Conservation (phyloP, 768 basidiomycete genomes). For the Pisolithus albus region DNA sequence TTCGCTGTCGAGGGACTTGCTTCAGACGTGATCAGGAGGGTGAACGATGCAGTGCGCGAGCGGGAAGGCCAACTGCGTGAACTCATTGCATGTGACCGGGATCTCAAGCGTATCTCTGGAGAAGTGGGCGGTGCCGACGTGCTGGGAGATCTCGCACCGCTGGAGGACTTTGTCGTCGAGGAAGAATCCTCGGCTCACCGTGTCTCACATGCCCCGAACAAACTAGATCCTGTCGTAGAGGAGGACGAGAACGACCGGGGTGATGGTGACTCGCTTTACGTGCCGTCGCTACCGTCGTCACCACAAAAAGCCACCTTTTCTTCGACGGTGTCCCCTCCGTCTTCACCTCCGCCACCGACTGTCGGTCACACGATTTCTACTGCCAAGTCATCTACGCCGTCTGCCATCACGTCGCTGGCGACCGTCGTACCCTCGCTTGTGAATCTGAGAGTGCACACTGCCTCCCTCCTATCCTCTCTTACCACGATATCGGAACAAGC, state of each 20-base stretch:
- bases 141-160: conserved; percentile 59
- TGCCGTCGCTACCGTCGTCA: conserved; percentile 34
- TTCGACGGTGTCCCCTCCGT: conserved; percentile 42
- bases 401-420: conserved; percentile 24
- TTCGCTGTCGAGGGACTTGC: conserved; percentile 59
- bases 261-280: conserved; percentile 38
- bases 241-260: conserved; percentile 39
- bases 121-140: conserved; percentile 75
- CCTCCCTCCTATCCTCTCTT: conserved; percentile 68
- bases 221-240: conserved; percentile 34
- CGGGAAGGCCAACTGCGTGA: conserved; percentile 79
- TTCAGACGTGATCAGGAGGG: conserved; percentile 65
- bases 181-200: conserved; percentile 21
- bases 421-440: conserved; percentile 54
- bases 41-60: conserved; percentile 70
- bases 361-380: conserved; percentile 16
- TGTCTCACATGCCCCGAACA: conserved; percentile 20
- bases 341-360: conserved; percentile 37
- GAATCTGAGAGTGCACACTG: conserved; percentile 65
- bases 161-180: conserved; percentile 36
- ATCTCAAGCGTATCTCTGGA: conserved; percentile 68
- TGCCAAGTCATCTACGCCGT: conserved; percentile 14
- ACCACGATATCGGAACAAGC: conserved; percentile 79
- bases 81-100: conserved; percentile 69
- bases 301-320: conserved; percentile 56